Conservation (phyloP, 495 filamentous ascomycete genomes). For the Bryoglossum gracile region DNA sequence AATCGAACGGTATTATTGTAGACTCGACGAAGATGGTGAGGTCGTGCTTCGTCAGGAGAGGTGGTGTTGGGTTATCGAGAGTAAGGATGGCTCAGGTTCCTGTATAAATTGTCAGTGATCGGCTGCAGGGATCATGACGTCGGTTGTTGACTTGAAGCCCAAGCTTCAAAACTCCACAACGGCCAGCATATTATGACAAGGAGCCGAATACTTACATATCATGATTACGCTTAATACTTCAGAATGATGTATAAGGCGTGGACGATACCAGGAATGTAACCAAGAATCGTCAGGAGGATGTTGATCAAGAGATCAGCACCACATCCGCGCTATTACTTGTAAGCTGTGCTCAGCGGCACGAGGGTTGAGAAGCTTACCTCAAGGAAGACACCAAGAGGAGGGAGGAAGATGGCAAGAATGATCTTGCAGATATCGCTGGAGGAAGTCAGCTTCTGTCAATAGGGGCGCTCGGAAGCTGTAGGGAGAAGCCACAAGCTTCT, state of each 20-base stretch:
- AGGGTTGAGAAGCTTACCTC: constrained; percentile 33
- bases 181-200: no score
- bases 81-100: constrained; percentile 10
- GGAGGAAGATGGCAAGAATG: constrained; percentile 78
- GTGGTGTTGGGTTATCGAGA: not conserved
- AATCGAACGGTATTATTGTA: not conserved
- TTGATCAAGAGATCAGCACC: constrained; percentile 79
- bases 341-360: not conserved
- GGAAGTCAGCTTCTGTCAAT: not conserved
- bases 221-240: constrained; percentile 35
- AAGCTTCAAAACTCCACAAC: no score
- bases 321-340: constrained; percentile 52
- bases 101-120: not conserved
- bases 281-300: constrained; percentile 77
- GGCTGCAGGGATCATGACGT: not conserved
- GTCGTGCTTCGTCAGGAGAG: constrained; percentile 12
- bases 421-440: constrained; percentile 85
- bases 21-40: constrained; percentile 10
- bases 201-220: no score
- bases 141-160: no score
- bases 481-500: no score
- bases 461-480: not conserved
- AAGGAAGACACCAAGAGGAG: constrained; percentile 86
- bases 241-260: constrained; percentile 62
- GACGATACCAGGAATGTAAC: constrained; percentile 70